Evolutionary conservation across 208 protist species (phyloP), one percentile per base, ranked within the genome.

Genomic region (Trypanosoma brucei): DNA sequence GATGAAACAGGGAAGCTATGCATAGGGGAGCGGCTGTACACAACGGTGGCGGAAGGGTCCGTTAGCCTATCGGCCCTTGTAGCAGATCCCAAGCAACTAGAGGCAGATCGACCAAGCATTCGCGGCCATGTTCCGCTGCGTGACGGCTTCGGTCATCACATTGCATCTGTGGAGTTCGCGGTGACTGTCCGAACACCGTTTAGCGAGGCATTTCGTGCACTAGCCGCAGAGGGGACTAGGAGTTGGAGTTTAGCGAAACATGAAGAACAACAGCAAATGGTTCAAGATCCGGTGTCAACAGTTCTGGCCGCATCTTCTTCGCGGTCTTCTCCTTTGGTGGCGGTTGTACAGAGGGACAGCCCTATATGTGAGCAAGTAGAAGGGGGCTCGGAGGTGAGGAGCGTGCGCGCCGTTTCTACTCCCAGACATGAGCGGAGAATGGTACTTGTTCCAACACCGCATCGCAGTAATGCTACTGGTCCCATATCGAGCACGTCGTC

Each of bases 111-210:
- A 37, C 90, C 90, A 50, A 86, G 73, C 35, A 57, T 93, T 50
- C 76, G 75, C 54, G 87, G 87, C 2, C 87, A 93, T 65, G 76
- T 96, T 50, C 71, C 75, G 0, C 74, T 96, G 33, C 53, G 62
- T 53, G 82, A 78, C 0, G 62, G 71, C 1, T 52, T 59, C 22
- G 76, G 78, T 9, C 58, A 79, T 31, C 90, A 93, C 67, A 55
- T 96, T 48, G 90, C 90, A 6, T 96, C 90, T 8, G 62, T 96
- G 0, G 90, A 96, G 75, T 92, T 93, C 50, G 59, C 57, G 3
- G 71, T 96, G 13, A 90, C 84, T 0, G 90, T 88, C 14, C 82
- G 87, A 8, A 75, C 75, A 5, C 81, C 87, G n/a, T 92, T 92
- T 66, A 75, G 77, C 22, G 66, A 71, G 1, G 61, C 68, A 11